A percentile compares a stretch with the other conserved stretches of the same genome.
Evolutionary conservation across 2,329 filamentous ascomycete genomes (phyloP).

Genomic region (Microdochium bolleyi): DNA sequence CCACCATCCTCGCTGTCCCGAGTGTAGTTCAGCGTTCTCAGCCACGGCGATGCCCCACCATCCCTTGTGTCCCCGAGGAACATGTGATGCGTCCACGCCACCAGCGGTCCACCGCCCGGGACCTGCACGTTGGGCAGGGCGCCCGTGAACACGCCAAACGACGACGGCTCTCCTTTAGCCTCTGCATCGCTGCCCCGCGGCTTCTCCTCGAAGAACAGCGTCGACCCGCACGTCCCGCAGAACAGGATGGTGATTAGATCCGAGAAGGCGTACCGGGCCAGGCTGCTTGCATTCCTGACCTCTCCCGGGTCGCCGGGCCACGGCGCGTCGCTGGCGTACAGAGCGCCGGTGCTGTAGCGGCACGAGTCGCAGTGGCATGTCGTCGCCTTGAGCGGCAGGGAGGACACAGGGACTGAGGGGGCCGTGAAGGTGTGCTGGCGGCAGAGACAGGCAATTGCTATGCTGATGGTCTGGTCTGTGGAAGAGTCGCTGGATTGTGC

Average conservation of each 20-base stretch:
- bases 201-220: conserved; percentile 31
- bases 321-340: conserved; percentile 24
- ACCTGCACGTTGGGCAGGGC: conserved; percentile 20
- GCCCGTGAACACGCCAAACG: conserved; percentile 28
- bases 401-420: conserved; percentile 17
- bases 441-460: conserved; percentile 35
- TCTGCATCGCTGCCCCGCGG: conserved; percentile 1
- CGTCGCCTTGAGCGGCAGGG: conserved; percentile 30
- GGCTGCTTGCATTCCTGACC: conserved; percentile 16
- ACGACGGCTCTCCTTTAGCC: not conserved
- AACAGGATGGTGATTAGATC: conserved; percentile 24
- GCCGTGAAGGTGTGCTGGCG: conserved; percentile 28
- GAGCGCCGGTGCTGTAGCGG: conserved; percentile 32
- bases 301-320: conserved; percentile 27
- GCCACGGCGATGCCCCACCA: conserved; percentile 40
- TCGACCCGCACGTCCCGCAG: conserved; percentile 33
- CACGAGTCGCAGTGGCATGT: conserved; percentile 44
- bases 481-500: not conserved
- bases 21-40: conserved; percentile 24
- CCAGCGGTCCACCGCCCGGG: conserved; percentile 11
- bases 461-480: not conserved
- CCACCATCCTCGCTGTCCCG: not conserved
- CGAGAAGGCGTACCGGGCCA: conserved; percentile 29
- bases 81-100: conserved; percentile 27
- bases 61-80: conserved; percentile 43